These are phyloP conservation scores for Yamagishiella unicocca DNA, from an alignment of 139 green algal genomes.

Conservation along the genomic window DNA sequence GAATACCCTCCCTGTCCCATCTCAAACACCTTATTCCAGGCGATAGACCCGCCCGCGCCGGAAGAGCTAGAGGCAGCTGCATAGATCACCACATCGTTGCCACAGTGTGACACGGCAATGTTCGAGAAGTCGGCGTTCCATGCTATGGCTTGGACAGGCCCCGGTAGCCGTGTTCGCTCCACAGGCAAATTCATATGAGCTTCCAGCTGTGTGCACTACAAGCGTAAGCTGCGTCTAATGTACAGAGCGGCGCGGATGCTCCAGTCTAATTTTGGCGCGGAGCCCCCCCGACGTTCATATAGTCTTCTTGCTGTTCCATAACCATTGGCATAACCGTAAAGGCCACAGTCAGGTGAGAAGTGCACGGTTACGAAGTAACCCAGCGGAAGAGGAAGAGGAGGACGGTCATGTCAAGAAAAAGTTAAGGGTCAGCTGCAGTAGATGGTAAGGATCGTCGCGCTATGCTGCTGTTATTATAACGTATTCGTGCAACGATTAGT, in stretches of 20 bases:
- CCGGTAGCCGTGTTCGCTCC: background rate
- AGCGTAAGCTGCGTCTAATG: background rate
- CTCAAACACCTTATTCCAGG: background rate
- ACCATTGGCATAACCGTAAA: background rate
- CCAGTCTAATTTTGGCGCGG: background rate
- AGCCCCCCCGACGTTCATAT: background rate
- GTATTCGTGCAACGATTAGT: too few species aligned
- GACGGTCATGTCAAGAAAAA: too few species aligned
- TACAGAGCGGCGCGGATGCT: background rate
- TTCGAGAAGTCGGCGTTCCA: background rate
- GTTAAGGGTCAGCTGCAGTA: too few species aligned
- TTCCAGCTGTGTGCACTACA: background rate
- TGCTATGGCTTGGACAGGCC: constrained; percentile 17
- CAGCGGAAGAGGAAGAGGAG: too few species aligned
- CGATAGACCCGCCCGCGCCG: too few species aligned
- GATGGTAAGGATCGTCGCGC: too few species aligned
- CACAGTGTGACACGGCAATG: constrained; percentile 18
- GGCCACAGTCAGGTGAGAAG: background rate
- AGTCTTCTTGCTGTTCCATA: background rate
- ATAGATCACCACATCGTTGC: constrained; percentile 21
- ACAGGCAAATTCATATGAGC: background rate
- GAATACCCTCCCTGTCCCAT: too few species aligned
- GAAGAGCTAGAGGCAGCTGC: background rate
- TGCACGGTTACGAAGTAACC: background rate
- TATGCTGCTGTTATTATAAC: too few species aligned